Conservation (phyloP, 1,284 basidiomycete species). For the Porodaedalea pini region DNA sequence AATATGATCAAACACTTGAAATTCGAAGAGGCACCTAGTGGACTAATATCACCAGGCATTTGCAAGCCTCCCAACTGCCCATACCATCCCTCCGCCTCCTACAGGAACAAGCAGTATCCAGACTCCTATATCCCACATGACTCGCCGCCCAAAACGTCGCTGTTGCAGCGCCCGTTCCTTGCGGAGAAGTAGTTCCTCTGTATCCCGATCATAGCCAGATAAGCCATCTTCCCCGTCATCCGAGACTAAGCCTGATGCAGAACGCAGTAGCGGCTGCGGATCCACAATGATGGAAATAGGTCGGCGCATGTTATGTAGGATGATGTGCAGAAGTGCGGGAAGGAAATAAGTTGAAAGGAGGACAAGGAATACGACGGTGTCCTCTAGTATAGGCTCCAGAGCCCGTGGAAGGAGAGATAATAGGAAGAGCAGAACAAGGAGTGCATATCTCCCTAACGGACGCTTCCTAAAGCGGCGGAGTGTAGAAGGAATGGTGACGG, state of each 20-base stretch:
- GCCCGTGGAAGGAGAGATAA: slow-evolving; percentile 42
- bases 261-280: slow-evolving; percentile 26
- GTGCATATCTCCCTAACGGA: slow-evolving; percentile 45
- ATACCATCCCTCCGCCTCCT: slow-evolving; percentile 48
- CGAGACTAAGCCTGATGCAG: slow-evolving; percentile 26
- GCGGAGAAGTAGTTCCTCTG: slow-evolving; percentile 55
- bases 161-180: slow-evolving; percentile 73
- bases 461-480: slow-evolving; percentile 42
- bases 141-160: slow-evolving; percentile 54
- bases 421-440: slow-evolving; percentile 38
- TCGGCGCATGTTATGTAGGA: slow-evolving; percentile 62
- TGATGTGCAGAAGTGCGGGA: slow-evolving; percentile 63
- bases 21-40: too few species aligned
- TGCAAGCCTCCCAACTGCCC: slow-evolving; percentile 46
- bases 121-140: slow-evolving; percentile 69
- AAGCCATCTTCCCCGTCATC: slow-evolving; percentile 20
- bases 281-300: slow-evolving; percentile 63
- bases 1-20: too few species aligned
- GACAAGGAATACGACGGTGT: slow-evolving; percentile 45
- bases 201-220: slow-evolving; percentile 39
- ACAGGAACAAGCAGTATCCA: slow-evolving; percentile 60
- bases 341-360: slow-evolving; percentile 56
- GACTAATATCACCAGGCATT: slow-evolving; percentile 24
- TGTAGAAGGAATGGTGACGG: slow-evolving; percentile 42
- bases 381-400: slow-evolving; percentile 39